Evolutionary conservation across 2,329 filamentous ascomycete genomes (phyloP).

Genomic region (Fusarium virguliforme): DNA sequence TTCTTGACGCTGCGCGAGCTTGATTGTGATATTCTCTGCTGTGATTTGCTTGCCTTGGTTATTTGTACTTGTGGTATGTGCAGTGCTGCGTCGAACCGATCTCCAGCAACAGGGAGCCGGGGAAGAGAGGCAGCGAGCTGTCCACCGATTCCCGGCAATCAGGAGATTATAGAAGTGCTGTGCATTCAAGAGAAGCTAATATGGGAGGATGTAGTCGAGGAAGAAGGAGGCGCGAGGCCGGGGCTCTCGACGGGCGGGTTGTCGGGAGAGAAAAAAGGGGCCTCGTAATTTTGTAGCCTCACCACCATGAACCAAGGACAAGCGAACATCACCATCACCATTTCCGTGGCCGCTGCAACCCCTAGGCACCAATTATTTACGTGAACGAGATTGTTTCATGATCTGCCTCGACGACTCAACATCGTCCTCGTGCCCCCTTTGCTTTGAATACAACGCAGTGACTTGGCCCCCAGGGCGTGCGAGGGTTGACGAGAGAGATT

Average conservation of each 20-base stretch:
- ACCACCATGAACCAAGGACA: conserved; percentile 4
- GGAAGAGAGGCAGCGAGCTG: neutral
- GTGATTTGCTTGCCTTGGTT: too few relatives aligned
- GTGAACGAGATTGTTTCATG: neutral
- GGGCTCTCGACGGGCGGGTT: neutral
- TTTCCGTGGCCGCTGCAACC: too few relatives aligned
- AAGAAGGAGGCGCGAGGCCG: too few relatives aligned
- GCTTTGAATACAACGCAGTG: neutral
- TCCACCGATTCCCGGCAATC: neutral
- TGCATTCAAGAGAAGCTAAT: too few relatives aligned
- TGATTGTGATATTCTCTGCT: neutral
- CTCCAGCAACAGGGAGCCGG: too few relatives aligned
- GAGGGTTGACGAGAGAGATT: neutral
- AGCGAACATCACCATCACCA: neutral
- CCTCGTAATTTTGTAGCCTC: neutral
- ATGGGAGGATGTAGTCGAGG: too few relatives aligned
- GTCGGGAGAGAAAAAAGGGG: neutral
- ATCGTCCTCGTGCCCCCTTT: neutral
- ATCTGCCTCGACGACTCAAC: neutral
- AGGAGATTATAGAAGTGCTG: too few relatives aligned
- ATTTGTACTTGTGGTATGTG: too few relatives aligned
- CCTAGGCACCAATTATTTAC: neutral
- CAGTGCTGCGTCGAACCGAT: too few relatives aligned
- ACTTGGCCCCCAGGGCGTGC: neutral
- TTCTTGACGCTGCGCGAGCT: neutral